These are phyloP conservation scores for Umbelopsis vinacea DNA, from an alignment of 192 early-diverging fungal species.

Conservation along the genomic window DNA sequence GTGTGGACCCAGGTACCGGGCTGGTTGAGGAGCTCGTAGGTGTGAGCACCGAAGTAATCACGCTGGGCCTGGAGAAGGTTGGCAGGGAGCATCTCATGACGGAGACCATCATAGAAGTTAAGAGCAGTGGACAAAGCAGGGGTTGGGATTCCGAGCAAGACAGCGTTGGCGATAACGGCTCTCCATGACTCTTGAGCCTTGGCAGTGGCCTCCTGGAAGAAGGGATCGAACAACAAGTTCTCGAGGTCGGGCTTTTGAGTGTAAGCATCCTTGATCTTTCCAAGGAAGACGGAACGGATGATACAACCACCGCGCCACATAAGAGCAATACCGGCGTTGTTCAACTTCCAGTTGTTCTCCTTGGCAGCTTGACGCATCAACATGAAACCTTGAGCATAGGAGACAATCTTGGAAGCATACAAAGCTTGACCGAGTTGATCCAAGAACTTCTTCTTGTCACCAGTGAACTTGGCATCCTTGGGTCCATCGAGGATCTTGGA, in stretches of 20 bases:
- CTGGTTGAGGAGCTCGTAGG: conserved; percentile 82
- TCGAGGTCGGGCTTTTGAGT: conserved; percentile 82
- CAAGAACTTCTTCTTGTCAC: conserved; percentile 90
- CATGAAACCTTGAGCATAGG: conserved; percentile 99
- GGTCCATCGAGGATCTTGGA: conserved; percentile 87
- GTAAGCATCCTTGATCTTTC: conserved; percentile 97
- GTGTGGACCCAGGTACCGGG: conserved; percentile 85
- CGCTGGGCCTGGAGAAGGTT: conserved; percentile 97
- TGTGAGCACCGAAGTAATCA: conserved; percentile 99
- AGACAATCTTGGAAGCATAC: conserved; percentile 98
- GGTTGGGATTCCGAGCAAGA: conserved; percentile 85
- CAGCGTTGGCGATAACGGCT: conserved; percentile 80
- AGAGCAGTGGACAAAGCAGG: conserved; percentile 91
- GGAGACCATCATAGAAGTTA: conserved; percentile 97
- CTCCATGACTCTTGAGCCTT: conserved; percentile 87
- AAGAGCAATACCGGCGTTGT: conserved; percentile 96
- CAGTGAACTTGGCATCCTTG: conserved; percentile 64
- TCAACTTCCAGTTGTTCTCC: conserved; percentile 92
- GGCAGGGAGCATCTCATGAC: conserved; percentile 86
- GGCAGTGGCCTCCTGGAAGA: conserved; percentile 93
- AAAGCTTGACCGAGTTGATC: conserved; percentile 90
- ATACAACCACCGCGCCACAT: conserved; percentile 99
- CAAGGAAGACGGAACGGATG: conserved; percentile 95
- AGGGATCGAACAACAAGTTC: conserved; percentile 94
- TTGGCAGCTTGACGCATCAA: conserved; percentile 94